These are phyloP conservation scores for Entoloma clypeatum DNA, from an alignment of 1,284 basidiomycete genomes.

Conservation along the genomic window DNA sequence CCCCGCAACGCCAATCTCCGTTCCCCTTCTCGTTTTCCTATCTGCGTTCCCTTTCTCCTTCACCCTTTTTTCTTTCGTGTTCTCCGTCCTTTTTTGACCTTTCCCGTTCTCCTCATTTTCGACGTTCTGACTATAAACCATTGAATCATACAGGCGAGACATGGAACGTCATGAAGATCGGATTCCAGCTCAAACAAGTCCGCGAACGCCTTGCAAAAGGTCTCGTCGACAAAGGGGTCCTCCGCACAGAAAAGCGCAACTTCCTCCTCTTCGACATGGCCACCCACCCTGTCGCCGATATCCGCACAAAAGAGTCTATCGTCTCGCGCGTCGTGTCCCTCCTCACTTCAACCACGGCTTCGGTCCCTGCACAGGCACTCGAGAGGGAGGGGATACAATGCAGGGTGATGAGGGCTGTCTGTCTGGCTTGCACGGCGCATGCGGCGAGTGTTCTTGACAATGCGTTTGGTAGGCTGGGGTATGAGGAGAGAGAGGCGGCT, in stretches of 20 bases:
- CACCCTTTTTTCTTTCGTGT: not conserved
- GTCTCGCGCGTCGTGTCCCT: constrained; percentile 73
- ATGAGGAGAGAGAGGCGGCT: constrained; percentile 88
- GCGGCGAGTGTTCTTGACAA: constrained; percentile 95
- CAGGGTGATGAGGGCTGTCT: constrained; percentile 76
- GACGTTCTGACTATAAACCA: not conserved
- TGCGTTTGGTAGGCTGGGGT: constrained; percentile 80
- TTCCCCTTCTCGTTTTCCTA: not conserved
- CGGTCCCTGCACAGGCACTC: constrained; percentile 69
- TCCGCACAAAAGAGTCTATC: constrained; percentile 83
- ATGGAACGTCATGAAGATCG: constrained; percentile 99
- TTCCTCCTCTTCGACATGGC: constrained; percentile 99
- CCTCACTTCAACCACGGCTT: constrained; percentile 81
- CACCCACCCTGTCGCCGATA: constrained; percentile 91
- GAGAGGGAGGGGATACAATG: constrained; percentile 78
- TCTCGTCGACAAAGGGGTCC: constrained; percentile 92
- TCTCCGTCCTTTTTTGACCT: not conserved
- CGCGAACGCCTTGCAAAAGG: constrained; percentile 96
- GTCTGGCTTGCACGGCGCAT: constrained; percentile 83
- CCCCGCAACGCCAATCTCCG: not conserved
- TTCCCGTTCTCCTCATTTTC: not conserved
- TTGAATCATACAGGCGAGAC: constrained; percentile 73
- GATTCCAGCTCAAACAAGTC: constrained; percentile 96
- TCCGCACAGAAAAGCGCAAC: constrained; percentile 96
- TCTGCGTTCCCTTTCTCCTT: constrained; percentile 4